Conservation (phyloP, 2,329 filamentous ascomycete genomes). For the Calonectria pseudoreteaudii region DNA sequence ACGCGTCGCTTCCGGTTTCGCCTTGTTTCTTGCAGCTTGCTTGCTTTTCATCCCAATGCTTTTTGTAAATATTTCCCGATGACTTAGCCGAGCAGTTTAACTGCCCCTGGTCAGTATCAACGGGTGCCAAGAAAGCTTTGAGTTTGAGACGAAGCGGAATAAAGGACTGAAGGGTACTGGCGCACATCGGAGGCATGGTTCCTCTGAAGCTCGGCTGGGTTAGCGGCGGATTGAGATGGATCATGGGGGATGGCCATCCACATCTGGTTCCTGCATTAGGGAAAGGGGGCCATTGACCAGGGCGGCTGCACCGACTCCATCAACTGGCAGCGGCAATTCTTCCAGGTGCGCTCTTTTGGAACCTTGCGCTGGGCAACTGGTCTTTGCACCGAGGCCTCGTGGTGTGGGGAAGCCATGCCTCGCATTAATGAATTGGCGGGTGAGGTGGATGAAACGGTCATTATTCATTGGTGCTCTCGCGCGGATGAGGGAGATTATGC, state of each 20-base stretch:
- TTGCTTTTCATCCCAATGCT: not conserved
- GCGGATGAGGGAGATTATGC: conserved; percentile 1
- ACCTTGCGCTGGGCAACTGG: conserved; percentile 13
- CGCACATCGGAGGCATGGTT: conserved; percentile 10
- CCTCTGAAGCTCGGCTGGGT: conserved; percentile 16
- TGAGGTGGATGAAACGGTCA: conserved; percentile 3
- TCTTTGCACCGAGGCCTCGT: not conserved
- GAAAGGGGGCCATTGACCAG: conserved; percentile 20
- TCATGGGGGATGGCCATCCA: conserved; percentile 8
- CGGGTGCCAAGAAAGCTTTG: conserved; percentile 14
- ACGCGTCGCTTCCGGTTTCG: not conserved
- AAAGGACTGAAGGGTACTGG: conserved; percentile 20
- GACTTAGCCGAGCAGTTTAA: not conserved
- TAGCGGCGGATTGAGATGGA: conserved; percentile 19
- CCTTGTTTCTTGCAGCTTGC: not conserved
- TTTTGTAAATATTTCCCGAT: not conserved
- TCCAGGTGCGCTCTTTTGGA: not conserved
- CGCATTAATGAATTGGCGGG: conserved; percentile 19
- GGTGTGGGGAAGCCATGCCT: conserved; percentile 26
- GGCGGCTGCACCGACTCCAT: conserved; percentile 22
- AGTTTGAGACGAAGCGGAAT: conserved; percentile 11
- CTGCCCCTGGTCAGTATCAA: not conserved
- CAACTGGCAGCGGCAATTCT: not conserved
- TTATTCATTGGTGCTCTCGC: conserved; percentile 11
- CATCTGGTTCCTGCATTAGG: conserved; percentile 45